Conservation (phyloP, 768 basidiomycete genomes). For the Hysterangium stoloniferum region DNA sequence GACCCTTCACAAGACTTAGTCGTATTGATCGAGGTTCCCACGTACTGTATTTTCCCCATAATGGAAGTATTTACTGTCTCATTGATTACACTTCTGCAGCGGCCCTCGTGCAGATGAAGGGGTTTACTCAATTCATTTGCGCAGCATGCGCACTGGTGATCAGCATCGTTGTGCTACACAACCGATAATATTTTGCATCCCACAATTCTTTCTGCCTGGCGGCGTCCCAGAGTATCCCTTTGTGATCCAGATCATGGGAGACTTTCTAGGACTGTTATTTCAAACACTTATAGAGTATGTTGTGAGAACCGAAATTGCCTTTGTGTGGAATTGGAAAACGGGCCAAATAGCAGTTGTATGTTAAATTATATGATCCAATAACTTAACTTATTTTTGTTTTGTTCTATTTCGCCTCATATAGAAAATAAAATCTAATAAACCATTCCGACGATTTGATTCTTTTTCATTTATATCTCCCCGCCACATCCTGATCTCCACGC, state of each 20-base stretch:
- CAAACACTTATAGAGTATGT: conserved; percentile 24
- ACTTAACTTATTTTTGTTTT: neutral
- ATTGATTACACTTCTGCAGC: conserved; percentile 9
- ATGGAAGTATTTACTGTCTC: conserved; percentile 22
- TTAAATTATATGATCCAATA: conserved; percentile 7
- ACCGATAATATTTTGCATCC: conserved; percentile 26
- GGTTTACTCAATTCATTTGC: conserved; percentile 35
- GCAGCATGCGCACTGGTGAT: conserved; percentile 36
- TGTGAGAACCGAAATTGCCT: conserved; percentile 37
- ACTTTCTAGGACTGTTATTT: conserved; percentile 45
- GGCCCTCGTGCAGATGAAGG: too few species aligned
- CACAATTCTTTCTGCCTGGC: conserved; percentile 22
- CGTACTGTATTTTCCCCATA: too few species aligned
- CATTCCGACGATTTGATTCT: conserved; percentile 11
- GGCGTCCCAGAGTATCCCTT: conserved; percentile 18
- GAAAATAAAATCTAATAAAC: conserved; percentile 3
- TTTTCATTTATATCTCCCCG: conserved; percentile 21
- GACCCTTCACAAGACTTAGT: conserved; percentile 63
- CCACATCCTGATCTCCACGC: conserved; percentile 19
- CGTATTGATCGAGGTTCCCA: conserved; percentile 37
- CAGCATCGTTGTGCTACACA: conserved; percentile 37
- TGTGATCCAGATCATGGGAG: conserved; percentile 47
- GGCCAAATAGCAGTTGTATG: conserved; percentile 43
- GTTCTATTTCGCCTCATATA: conserved; percentile 11
- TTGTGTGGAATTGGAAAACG: conserved; percentile 64